These are phyloP conservation scores for Nicotiana sylvestris DNA, from an alignment of 257 asterid species.

Conservation along the genomic window DNA sequence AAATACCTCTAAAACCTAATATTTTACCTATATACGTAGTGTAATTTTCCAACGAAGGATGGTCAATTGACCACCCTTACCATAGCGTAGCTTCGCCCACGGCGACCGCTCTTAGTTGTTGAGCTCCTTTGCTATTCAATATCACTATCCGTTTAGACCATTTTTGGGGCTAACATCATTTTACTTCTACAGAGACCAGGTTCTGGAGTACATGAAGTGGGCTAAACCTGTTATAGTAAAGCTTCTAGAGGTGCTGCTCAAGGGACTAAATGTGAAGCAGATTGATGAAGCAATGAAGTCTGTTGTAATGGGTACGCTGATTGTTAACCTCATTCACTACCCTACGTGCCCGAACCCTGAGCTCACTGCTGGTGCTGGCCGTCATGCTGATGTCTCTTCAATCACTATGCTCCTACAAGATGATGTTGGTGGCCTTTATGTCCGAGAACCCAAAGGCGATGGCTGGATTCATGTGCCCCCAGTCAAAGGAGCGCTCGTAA, in stretches of 20 bases:
- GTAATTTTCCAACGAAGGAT: too few relatives aligned
- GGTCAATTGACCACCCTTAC: too few relatives aligned
- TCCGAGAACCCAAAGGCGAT: constrained; percentile 23
- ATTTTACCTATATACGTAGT: too few relatives aligned
- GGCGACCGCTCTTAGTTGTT: too few relatives aligned
- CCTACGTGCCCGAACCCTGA: constrained; percentile 45
- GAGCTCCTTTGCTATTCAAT: too few relatives aligned
- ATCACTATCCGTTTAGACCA: not conserved
- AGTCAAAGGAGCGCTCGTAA: constrained; percentile 41
- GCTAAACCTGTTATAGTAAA: constrained; percentile 34
- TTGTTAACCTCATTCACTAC: constrained; percentile 35
- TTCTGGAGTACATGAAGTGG: constrained; percentile 40
- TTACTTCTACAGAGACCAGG: constrained; percentile 31
- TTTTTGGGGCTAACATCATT: not conserved
- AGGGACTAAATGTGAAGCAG: constrained; percentile 37
- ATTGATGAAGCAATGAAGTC: constrained; percentile 31
- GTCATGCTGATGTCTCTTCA: constrained; percentile 48
- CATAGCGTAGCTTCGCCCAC: too few relatives aligned
- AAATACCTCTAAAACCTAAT: too few relatives aligned
- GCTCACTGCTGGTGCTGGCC: constrained; percentile 46
- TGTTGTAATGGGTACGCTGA: constrained; percentile 31
- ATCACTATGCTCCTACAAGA: constrained; percentile 59
- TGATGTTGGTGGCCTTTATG: constrained; percentile 52
- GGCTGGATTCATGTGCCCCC: constrained; percentile 49
- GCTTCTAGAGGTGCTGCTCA: constrained; percentile 31